Base-by-base conservation (phyloP, 1,139 yeast species). In the Kodamaea anthophila region DNA sequence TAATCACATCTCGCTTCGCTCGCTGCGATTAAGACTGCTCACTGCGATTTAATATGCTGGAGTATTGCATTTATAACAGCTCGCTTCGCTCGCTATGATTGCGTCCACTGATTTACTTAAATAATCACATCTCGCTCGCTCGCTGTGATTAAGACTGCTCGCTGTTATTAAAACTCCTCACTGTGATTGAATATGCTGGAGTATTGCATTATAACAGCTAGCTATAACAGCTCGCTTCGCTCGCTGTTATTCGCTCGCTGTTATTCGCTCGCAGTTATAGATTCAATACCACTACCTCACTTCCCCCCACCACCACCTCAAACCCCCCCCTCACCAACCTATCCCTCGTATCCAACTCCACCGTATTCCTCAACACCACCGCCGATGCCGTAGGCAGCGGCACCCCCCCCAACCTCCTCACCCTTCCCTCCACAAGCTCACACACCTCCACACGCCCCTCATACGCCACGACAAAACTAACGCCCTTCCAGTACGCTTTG, bases 281-380 rank as follows among this genome's bases (percentile, higher is more conserved):
- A 43, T 51, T n/a, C n/a, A n/a, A 64, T 0, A 66, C 71, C 32
- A 49, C 49, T 4, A 72, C 73, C n/a, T 38, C 36, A 9, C 57
- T 43, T 37, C 65, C 72, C 4, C 72, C 72, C 24, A 64, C 29
- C 1, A 65, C 41, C 10, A 65, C 28, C 23, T 40, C 43, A 19
- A 65, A 42, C 3, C 35, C 36, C 5, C 71, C 70, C 33, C 70
- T 47, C 12, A 46, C 41, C 21, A 65, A 36, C 33, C 49, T 56
- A 15, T 65, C 70, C 15, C 62, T 66, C 11, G 44, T 33, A 34
- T 64, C 68, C 4, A 57, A 46, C 23, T 54, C 59, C n/a, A 51
- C 46, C 15, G 42, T 33, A 31, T 62, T 63, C 33, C 59, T 42
- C 20, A 63, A 36, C 30, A 53, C 57, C 14, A 37, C 20, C 5